Percentiles rank a stretch among this genome's conserved stretches.
These are phyloP conservation scores for Amanita brunnescens DNA, from an alignment of 768 basidiomycete species.

Conservation along the genomic window DNA sequence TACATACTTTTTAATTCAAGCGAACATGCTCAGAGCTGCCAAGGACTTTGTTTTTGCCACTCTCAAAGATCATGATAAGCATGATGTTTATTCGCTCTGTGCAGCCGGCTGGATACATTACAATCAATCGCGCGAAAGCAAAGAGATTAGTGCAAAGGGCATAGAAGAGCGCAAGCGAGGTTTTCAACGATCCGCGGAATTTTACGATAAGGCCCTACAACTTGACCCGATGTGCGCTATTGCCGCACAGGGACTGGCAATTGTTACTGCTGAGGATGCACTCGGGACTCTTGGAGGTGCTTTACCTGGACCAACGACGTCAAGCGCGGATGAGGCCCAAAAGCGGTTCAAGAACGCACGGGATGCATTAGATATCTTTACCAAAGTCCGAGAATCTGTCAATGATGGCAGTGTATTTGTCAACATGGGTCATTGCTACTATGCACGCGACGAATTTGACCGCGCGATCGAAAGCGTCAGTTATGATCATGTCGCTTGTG, in stretches of 20 bases:
- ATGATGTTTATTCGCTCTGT: slow-evolving; percentile 88
- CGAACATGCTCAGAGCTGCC: slow-evolving; percentile 59
- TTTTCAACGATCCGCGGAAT: slow-evolving; percentile 80
- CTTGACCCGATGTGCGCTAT: slow-evolving; percentile 82
- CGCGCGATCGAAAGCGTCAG: slow-evolving; percentile 91
- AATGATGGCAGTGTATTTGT: slow-evolving; percentile 80
- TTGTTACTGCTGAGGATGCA: slow-evolving; percentile 88
- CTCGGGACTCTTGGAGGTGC: slow-evolving; percentile 59
- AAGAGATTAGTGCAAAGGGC: slow-evolving; percentile 49
- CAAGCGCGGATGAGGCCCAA: slow-evolving; percentile 51
- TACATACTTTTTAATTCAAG: slow-evolving; percentile 85
- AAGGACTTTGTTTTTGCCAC: slow-evolving; percentile 88
- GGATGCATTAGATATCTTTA: slow-evolving; percentile 85
- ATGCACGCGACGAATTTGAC: slow-evolving; percentile 88
- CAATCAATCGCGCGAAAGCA: slow-evolving; percentile 75
- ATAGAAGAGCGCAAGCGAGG: slow-evolving; percentile 66
- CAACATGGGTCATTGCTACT: slow-evolving; percentile 97
- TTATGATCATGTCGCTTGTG: slow-evolving; percentile 6
- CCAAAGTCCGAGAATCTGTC: slow-evolving; percentile 82
- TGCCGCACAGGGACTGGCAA: slow-evolving; percentile 93
- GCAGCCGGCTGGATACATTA: slow-evolving; percentile 85
- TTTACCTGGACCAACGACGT: slow-evolving; percentile 26
- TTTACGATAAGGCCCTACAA: slow-evolving; percentile 85
- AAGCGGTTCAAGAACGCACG: slow-evolving; percentile 65
- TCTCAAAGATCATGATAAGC: slow-evolving; percentile 75